Evolutionary conservation across 2,329 filamentous ascomycete genomes (phyloP).

Genomic region (Scleromitrula shiraiana): DNA sequence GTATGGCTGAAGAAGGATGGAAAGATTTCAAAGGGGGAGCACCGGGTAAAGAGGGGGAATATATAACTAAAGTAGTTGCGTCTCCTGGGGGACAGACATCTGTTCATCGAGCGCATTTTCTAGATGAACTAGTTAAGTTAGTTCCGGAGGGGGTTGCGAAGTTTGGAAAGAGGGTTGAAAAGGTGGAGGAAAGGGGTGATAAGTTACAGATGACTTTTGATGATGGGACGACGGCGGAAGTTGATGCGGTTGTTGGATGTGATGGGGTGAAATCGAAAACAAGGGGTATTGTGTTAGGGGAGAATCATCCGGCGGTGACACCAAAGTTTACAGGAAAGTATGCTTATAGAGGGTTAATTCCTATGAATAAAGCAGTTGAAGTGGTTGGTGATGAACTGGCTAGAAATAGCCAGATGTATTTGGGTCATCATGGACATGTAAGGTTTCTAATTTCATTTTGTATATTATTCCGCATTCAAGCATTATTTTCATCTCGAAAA

Average conservation of each 20-base stretch:
- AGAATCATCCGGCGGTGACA: slow-evolving; percentile 35
- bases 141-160: slow-evolving; percentile 32
- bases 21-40: slow-evolving; percentile 10
- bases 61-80: slow-evolving; percentile 15
- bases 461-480: no score
- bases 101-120: slow-evolving; percentile 27
- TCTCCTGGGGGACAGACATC: slow-evolving; percentile 21
- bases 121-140: slow-evolving; percentile 28
- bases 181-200: slow-evolving; percentile 23
- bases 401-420: slow-evolving; percentile 43
- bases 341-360: slow-evolving; percentile 51
- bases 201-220: slow-evolving; percentile 33
- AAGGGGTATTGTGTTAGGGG: slow-evolving; percentile 43
- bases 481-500: slow-evolving; percentile 48
- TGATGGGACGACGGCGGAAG: slow-evolving; percentile 34
- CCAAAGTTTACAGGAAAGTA: slow-evolving; percentile 47
- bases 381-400: slow-evolving; percentile 41
- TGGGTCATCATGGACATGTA: slow-evolving; percentile 47
- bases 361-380: slow-evolving; percentile 44
- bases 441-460: no score
- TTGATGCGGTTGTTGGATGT: slow-evolving; percentile 11
- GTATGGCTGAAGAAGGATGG: slow-evolving; percentile 20
- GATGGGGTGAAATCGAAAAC: slow-evolving; percentile 38
- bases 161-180: slow-evolving; percentile 32
- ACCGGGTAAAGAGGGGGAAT: slow-evolving; percentile 15